Conservation (phyloP, 768 basidiomycete genomes). For the Cubamyces lactineus region DNA sequence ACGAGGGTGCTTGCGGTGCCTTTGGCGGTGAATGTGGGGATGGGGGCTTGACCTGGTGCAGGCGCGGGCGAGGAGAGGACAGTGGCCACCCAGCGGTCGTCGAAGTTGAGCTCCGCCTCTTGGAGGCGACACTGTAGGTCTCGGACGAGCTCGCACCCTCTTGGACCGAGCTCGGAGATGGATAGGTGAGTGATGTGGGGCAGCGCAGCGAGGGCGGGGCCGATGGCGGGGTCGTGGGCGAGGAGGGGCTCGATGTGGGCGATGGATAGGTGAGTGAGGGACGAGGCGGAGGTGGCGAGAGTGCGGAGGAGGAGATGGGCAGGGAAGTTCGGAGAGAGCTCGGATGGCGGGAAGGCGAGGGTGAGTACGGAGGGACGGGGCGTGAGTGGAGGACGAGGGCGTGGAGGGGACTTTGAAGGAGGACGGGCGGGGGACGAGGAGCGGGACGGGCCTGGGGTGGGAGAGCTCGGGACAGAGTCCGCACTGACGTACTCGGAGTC, state of each 20-base stretch:
- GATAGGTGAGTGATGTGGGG: conserved; percentile 2
- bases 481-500: not conserved
- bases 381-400: not conserved
- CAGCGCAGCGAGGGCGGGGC: not conserved
- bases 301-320: conserved; percentile 2
- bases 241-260: conserved; percentile 9
- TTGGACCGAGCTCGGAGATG: conserved; percentile 8
- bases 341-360: conserved; percentile 10
- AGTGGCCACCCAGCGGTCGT: conserved; percentile 14
- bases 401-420: not conserved
- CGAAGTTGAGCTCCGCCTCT: conserved; percentile 14
- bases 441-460: conserved; percentile 4
- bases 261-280: conserved; percentile 17
- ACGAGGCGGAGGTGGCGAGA: not conserved
- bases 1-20: not conserved
- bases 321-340: conserved; percentile 7
- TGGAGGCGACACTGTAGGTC: not conserved
- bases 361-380: conserved; percentile 2
- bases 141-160: conserved; percentile 6
- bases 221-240: conserved; percentile 7
- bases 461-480: not conserved
- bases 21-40: not conserved
- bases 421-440: conserved; percentile 6
- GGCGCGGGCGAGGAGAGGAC: not conserved
- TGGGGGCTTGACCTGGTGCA: not conserved